Evolutionary conservation across 768 basidiomycete genomes (phyloP), one percentile per base, ranked within the genome.

Genomic region (Russula dissimulans): DNA sequence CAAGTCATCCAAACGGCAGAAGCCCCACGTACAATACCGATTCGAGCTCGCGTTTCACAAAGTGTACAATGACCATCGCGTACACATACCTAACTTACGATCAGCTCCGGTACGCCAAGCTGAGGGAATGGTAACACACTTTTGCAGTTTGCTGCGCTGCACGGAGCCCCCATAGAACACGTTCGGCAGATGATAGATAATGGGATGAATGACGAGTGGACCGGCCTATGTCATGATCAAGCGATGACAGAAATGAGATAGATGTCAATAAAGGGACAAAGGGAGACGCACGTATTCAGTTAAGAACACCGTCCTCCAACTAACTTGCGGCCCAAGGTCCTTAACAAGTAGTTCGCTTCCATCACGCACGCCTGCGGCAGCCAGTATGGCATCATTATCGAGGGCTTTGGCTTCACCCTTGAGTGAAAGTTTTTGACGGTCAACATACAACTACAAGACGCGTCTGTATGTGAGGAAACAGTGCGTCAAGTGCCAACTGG

Each of bases 41-140:
- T 74, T 99, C 97, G 18, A 91, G 71, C 69, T 95, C 92, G 54
- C 97, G 87, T 74, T 99, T 99, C 47, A 81, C 61, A 73, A 94
- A 98, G 71, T 99, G 97, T 15, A 87, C 68, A 73, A 97, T 78
- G 39, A 92, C 84, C 65, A 97, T 79, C 3, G 74, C 80, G 66
- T 83, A 91, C 5, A 85, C 83, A 61, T 83, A 84, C 68, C 89
- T 84, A 63, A 9, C 17, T 7, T 1, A 29, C 14, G 15, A n/a
- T 57, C 43, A 56, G 44, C 47, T 38, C 22, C n/a, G 4, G 46
- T 22, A 38, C 15, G 39, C 50, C 22, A 29, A 11, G 8, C 10
- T 17, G 3, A 47, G 42, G 7, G n/a, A 47, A 17, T 2, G 56
- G 22, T 39, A 29, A 49, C 79, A 62, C 57, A 92, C 86, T 82